Evolutionary conservation across 352 stramenopile genomes (phyloP), one percentile per base, ranked within the genome.

Genomic region (Phytophthora capsici): DNA sequence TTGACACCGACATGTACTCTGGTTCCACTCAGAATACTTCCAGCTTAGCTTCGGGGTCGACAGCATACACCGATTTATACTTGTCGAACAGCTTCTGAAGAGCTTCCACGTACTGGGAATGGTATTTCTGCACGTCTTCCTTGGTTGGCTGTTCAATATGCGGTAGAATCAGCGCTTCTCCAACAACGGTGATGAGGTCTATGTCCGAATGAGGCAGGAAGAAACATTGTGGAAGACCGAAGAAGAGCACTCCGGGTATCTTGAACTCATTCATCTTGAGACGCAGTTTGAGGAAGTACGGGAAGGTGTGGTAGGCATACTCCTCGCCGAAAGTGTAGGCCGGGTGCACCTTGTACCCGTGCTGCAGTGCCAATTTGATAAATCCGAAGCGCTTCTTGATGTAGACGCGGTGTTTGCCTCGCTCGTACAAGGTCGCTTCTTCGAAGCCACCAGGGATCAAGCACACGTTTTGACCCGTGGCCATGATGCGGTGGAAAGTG

Each of bases 271-370:
- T 97, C 28, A 97, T 65, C 52, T 74, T 82, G 16, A 98, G 73
- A 4, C 94, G 78, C 7, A 82, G 56, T 38, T 75, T 73, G 45
- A 90, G 90, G 3, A 89, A 68, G 38, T 86, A 89, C 49, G 93
- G 83, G 19, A 96, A 73, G 30, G 95, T 89, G 44, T 84, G 73
- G 67, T 90, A 98, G 12, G 88, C 83, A 43, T 87, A 63, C 49
- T 89, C 84, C 63, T 98, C 93, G 13, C 91, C 93, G 71, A 98
- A 98, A 14, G 82, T 95, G 74, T 98, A 98, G 1, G 82, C 87
- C 3, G 93, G 90, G 43, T 88, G 69, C 19, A 98, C 77, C 48
- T 88, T 93, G 73, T 95, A 96, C 20, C 94, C 93, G 65, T 92
- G 72, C 65, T 98, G 82, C 10, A 98, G 73, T 34, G 81, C 91